Conservation (phyloP, 1,284 basidiomycete species). For the Ustilago vetiveriae region DNA sequence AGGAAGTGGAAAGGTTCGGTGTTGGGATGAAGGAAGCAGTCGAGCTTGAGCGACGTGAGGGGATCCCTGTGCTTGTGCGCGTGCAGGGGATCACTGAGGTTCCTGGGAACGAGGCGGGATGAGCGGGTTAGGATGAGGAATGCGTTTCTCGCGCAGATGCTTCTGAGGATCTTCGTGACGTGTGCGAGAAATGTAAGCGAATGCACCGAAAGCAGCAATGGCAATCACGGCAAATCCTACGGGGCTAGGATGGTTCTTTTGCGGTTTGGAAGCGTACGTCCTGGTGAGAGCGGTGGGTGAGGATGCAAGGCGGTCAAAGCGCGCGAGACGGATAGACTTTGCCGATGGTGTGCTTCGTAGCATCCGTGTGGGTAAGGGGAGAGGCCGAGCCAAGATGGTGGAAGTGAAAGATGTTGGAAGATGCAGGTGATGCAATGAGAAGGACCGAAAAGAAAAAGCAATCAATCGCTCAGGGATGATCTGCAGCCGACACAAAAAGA, state of each 20-base stretch:
- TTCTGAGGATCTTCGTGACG: slow-evolving; percentile 57
- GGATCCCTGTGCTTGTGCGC: not conserved
- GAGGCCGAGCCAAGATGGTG: not conserved
- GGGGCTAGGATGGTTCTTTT: slow-evolving; percentile 53
- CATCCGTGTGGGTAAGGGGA: slow-evolving; percentile 17
- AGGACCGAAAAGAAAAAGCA: not conserved
- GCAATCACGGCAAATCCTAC: slow-evolving; percentile 52
- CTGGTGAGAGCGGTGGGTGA: slow-evolving; percentile 8
- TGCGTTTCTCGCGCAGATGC: slow-evolving; percentile 52
- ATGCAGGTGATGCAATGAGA: not conserved
- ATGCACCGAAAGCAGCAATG: slow-evolving; percentile 52
- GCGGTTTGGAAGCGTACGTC: slow-evolving; percentile 22
- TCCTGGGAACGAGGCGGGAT: slow-evolving; percentile 54
- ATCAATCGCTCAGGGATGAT: not conserved
- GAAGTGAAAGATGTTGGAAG: not conserved
- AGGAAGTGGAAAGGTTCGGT: not conserved
- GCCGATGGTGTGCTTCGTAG: slow-evolving; percentile 16
- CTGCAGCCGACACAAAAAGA: slow-evolving; percentile 3
- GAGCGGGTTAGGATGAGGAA: slow-evolving; percentile 62
- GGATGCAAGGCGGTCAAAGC: slow-evolving; percentile 28
- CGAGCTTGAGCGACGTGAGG: not conserved
- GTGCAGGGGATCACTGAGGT: slow-evolving; percentile 20
- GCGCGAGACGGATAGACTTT: slow-evolving; percentile 19
- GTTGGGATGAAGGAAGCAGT: not conserved
- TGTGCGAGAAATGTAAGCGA: slow-evolving; percentile 52